Evolutionary conservation across 257 asterid species (phyloP).

Genomic region (Rauvolfia tetraphylla): DNA sequence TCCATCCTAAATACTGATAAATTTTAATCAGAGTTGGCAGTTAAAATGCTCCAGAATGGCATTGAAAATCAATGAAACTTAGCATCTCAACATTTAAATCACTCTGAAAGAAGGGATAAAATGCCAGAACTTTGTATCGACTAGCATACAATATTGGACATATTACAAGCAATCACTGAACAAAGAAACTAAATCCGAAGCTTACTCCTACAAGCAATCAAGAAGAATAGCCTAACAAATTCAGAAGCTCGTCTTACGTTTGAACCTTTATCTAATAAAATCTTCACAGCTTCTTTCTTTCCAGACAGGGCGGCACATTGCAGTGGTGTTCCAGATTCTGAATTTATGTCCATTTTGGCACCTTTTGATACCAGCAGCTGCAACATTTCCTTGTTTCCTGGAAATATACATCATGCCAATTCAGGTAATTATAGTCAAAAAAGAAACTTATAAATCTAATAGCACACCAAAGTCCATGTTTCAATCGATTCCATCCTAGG

Average conservation of each 20-base stretch:
- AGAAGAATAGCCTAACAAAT: background rate
- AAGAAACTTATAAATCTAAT: background rate
- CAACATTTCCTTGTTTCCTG: slow-evolving; percentile 5
- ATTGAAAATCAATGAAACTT: background rate
- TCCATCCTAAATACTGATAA: too few relatives aligned
- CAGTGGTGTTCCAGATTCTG: slow-evolving; percentile 8
- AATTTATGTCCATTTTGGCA: background rate
- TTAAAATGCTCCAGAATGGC: background rate
- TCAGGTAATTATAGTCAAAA: background rate
- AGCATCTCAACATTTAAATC: background rate
- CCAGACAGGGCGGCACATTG: slow-evolving; percentile 10
- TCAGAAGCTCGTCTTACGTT: slow-evolving; percentile 7
- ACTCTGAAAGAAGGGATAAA: background rate
- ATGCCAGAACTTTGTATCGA: background rate
- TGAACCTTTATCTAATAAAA: slow-evolving; percentile 2
- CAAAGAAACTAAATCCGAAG: background rate
- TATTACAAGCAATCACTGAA: background rate
- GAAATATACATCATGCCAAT: background rate
- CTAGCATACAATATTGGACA: background rate
- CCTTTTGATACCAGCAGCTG: slow-evolving; percentile 11
- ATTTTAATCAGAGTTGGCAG: background rate
- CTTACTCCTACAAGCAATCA: background rate
- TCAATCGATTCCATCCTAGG: background rate
- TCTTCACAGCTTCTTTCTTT: slow-evolving; percentile 6
- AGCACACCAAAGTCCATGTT: background rate